Base-by-base conservation (phyloP, 805 yeast genomes). In the Candida xyloterini region DNA sequence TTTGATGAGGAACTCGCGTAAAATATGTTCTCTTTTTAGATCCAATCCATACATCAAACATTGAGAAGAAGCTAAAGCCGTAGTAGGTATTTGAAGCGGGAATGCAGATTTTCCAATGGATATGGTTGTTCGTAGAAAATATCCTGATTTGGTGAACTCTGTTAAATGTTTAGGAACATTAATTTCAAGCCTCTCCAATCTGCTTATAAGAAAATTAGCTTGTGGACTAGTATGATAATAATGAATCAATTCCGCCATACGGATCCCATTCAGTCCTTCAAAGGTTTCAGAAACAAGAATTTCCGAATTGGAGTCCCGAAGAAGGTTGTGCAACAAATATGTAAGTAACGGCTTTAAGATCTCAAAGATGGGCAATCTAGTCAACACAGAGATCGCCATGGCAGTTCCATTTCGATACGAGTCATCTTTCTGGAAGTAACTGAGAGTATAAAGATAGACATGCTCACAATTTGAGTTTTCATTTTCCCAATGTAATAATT, bases 271-370 rank as follows among this genome's bases (percentile, higher is more conserved):
- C 22, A 52, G 44, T 18, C 50, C 52, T 5, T 36, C 13, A 10
- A 38, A 47, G 1, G 50, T 36, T 11, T 51, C 37, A 10, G 44
- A 38, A 10, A 56, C 31, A 8, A 37, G 27, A 0, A 34, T 27
- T 14, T 15, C 20, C 15, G 38, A 30, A 8, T 33, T 48, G 7
- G 38, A 22, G 4, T 25, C 28, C 6, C 53, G 48, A 38, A 71
- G 71, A 37, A 64, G 65, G 22, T 58, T 57, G 52, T 74, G 78
- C 30, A 76, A 56, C 26, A 74, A 53, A 18, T 71, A 69, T 30
- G 69, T 59, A 37, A 76, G 46, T 30, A 76, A 47, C 1, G 81
- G 80, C 47, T 68, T 70, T 48, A 76, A 72, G 48, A 62, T 65
- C 46, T 73, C 70, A 57, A 74, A 73, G 40, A 65, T 64, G 7